A percentile compares a stretch with the other conserved stretches of the same genome.
Conservation (phyloP, 2,329 filamentous ascomycete species). For the Colletotrichum salicis region DNA sequence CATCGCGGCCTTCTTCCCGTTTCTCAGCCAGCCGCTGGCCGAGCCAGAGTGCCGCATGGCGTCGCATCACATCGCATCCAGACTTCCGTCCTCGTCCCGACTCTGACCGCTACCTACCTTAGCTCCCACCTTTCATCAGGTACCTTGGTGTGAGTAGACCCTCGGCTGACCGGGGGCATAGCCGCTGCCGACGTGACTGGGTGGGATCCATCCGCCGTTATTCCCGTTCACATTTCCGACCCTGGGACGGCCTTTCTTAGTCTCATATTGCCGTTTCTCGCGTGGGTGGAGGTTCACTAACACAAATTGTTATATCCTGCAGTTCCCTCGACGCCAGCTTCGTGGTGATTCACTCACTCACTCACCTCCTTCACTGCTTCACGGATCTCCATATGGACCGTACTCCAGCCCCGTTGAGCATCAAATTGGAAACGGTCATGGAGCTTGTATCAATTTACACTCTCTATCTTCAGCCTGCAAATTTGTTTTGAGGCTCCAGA, state of each 20-base stretch:
- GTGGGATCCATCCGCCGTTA: constrained; percentile 14
- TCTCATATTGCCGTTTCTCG: not conserved
- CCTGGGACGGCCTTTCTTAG: constrained; percentile 2
- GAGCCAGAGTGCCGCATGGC: not conserved
- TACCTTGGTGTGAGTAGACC: not conserved
- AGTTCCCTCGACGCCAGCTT: constrained; percentile 5
- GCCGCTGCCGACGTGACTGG: not conserved
- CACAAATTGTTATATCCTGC: constrained; percentile 16
- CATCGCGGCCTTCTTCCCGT: not conserved
- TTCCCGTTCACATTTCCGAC: constrained; percentile 30
- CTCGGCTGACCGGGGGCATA: constrained; percentile 9
- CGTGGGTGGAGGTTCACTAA: not conserved
- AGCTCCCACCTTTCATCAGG: not conserved
- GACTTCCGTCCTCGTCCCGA: constrained; percentile 5
- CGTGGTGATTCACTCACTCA: not conserved
- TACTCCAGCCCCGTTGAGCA: not conserved
- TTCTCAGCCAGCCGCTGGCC: not conserved
- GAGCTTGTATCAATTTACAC: not conserved
- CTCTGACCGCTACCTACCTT: not conserved
- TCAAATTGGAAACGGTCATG: constrained; percentile 4
- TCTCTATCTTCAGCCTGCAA: not conserved
- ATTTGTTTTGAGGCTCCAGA: not conserved
- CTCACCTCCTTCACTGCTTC: not conserved
- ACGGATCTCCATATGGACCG: not conserved
- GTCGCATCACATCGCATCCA: not conserved